These are phyloP conservation scores for Dipteronia dyeriana DNA, from an alignment of 345 rosid genomes.

Conservation along the genomic window DNA sequence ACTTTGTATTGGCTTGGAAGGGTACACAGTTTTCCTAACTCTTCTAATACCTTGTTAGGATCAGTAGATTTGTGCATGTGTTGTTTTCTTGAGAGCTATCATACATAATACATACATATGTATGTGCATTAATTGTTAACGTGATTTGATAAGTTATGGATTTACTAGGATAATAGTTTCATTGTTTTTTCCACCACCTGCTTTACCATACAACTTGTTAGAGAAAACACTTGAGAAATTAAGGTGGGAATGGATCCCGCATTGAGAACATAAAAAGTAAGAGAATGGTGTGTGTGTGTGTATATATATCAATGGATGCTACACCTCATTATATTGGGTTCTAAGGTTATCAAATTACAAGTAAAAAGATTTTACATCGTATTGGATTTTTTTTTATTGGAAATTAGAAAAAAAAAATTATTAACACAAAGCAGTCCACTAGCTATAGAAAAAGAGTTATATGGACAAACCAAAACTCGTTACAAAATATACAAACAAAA, in stretches of 20 bases:
- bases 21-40: constrained; percentile 44
- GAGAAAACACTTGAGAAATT: background rate
- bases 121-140: background rate
- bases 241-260: background rate
- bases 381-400: too few relatives aligned
- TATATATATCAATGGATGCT: background rate
- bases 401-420: too few relatives aligned
- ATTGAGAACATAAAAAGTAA: background rate
- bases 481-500: too few relatives aligned
- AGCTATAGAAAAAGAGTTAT: too few relatives aligned
- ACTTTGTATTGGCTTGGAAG: constrained; percentile 83
- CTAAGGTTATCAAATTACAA: too few relatives aligned
- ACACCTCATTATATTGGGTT: background rate
- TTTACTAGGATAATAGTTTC: too few relatives aligned
- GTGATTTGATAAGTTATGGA: background rate
- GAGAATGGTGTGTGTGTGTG: background rate
- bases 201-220: background rate
- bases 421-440: too few relatives aligned
- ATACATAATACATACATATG: background rate
- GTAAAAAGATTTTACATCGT: too few relatives aligned
- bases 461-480: too few relatives aligned
- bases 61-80: background rate
- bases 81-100: background rate
- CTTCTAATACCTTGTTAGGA: background rate
- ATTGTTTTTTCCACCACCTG: too few relatives aligned